Evolutionary conservation across 108 stramenopile species (phyloP).

Genomic region (Aurantiochytrium sp.): DNA sequence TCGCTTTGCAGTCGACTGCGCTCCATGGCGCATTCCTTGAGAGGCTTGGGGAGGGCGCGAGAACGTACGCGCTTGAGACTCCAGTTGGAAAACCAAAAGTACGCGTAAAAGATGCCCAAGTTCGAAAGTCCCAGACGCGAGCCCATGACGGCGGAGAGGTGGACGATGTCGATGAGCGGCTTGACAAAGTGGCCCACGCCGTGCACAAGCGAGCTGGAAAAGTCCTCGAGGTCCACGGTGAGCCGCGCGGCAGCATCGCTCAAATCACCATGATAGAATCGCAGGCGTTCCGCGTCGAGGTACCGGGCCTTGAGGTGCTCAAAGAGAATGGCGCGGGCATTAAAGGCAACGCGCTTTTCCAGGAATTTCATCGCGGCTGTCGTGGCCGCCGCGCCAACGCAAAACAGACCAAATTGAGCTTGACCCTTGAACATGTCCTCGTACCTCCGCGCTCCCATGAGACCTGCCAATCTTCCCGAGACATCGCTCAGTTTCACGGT

Average conservation of each 20-base stretch:
- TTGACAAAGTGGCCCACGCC: conserved; percentile 7
- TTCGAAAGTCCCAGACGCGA: not conserved
- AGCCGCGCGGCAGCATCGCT: not conserved
- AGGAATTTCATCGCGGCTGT: not conserved
- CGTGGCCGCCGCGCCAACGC: not conserved
- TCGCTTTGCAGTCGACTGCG: not conserved
- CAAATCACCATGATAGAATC: not conserved
- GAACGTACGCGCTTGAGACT: not conserved
- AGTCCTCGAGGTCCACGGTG: not conserved
- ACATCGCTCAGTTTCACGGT: not conserved
- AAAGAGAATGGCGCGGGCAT: not conserved
- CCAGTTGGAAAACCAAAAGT: conserved; percentile 8
- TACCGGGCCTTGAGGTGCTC: conserved; percentile 5
- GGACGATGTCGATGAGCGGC: conserved; percentile 6
- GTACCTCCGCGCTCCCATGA: not conserved
- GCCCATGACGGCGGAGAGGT: not conserved
- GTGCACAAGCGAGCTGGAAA: not conserved
- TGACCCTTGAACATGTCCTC: not conserved
- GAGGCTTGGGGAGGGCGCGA: not conserved
- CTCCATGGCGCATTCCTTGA: not conserved
- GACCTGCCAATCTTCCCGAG: not conserved
- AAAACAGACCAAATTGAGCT: not conserved
- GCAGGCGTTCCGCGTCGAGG: not conserved
- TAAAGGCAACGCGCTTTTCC: not conserved
- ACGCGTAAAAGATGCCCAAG: not conserved